Base-by-base conservation (phyloP, 2,329 filamentous ascomycete genomes). In the Cryphonectria radicalis region DNA sequence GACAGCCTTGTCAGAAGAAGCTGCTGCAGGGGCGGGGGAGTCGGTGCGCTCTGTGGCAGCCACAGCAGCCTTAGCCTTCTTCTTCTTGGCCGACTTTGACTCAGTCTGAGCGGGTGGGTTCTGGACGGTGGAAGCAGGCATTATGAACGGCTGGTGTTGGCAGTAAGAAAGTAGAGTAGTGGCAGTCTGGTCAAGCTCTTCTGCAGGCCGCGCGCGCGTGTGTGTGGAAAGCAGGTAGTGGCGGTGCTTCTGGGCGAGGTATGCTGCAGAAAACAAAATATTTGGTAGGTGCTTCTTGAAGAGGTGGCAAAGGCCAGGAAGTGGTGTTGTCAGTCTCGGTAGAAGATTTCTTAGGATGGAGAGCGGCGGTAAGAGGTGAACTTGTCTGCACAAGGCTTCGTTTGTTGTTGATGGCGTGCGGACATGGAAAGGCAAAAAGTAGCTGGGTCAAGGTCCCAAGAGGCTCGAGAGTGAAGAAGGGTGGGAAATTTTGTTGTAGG, bases 21-120 rank as follows among this genome's bases (percentile, higher is more conserved):
- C 83, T 71, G 82, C 79, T 76, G 85, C 84, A 57, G 86, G 84
- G 37, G 88, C 86, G 70, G 87, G 85, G 60, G 88, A 89, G 70
- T 87, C 85, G 77, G 83, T 86, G 74, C 86, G 85, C 76, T 82
- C 82, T 4, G 66, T 28, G 13, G 70, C 66, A 19, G 70, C 63
- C n/a, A 22, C 63, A 28, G 69, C 78, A 70, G 80, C 80, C 83
- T 86, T 89, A 74, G 86, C 83, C 85, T 89, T 90, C 87, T 92
- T 92, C 86, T 91, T 92, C 83, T 87, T 89, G 74, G 89, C 85
- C 73, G 88, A 86, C 84, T 92, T 92, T 76, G 90, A 86, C 75
- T 92, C 88, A 76, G 86, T 80, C 77, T 87, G 85, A 75, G 85
- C 83, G 76, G 88, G 85, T 75, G 91, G 86, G 82, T 91, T 91